Evolutionary conservation across 2,329 filamentous ascomycete genomes (phyloP).

Genomic region (Raffaelea arxii): DNA sequence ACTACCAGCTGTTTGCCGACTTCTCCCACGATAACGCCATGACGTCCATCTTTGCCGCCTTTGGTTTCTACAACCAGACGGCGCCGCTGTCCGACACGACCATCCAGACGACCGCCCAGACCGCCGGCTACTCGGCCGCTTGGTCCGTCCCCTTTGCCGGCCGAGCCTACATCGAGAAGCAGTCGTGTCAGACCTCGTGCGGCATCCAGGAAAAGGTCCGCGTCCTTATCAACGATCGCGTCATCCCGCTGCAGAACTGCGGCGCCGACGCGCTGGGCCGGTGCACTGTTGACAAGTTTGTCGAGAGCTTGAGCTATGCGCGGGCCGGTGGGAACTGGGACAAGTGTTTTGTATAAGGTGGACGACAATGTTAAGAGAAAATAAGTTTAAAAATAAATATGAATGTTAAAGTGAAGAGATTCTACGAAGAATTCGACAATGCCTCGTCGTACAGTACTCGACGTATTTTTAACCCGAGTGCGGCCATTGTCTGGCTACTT

Average conservation of each 20-base stretch:
- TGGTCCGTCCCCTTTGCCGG: conserved; percentile 78
- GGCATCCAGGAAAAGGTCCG: conserved; percentile 56
- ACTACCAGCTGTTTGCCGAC: conserved; percentile 65
- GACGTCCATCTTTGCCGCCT: conserved; percentile 61
- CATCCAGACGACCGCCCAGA: conserved; percentile 38
- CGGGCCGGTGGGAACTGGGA: conserved; percentile 63
- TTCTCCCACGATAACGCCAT: conserved; percentile 91
- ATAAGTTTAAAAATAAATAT: no score
- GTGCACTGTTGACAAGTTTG: conserved; percentile 60
- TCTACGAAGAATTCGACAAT: no score
- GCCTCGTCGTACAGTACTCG: no score
- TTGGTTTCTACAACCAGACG: conserved; percentile 61
- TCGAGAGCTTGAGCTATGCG: conserved; percentile 68
- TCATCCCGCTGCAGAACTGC: conserved; percentile 63
- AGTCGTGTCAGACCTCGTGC: conserved; percentile 61
- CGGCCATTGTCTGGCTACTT: no score
- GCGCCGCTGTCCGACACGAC: conserved; percentile 30
- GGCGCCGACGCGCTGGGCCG: conserved; percentile 59
- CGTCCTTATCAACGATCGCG: conserved; percentile 74
- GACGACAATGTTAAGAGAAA: no score
- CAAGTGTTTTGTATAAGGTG: conserved; percentile 40
- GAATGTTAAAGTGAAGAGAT: no score
- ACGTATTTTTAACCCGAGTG: no score
- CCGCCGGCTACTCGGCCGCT: conserved; percentile 61
- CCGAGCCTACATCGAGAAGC: conserved; percentile 80